Percentiles rank a stretch among this genome's conserved stretches.
phyloP scores from a whole-genome alignment of 306 rosid species.

The Trifolium subterraneum region DNA sequence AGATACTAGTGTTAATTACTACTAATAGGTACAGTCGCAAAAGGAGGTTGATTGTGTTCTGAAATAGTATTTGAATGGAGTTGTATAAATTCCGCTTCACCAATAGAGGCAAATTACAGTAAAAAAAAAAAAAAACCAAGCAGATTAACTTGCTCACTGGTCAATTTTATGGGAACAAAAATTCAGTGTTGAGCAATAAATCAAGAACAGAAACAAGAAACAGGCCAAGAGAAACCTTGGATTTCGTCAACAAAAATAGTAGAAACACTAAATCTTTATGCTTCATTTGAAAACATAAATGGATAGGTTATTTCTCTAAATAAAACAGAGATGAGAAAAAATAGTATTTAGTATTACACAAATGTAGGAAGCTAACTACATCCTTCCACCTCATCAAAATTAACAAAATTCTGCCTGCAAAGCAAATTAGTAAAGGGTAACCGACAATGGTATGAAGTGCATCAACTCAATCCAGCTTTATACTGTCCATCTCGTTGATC shows the following conservation, averaged over 20 bases:
- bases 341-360: slow-evolving; percentile 32
- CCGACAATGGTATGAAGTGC: not conserved
- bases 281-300: slow-evolving; percentile 36
- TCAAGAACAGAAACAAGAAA: not conserved
- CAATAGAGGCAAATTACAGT: not conserved
- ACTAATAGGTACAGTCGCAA: too few relatives aligned
- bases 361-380: slow-evolving; percentile 47
- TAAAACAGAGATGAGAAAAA: slow-evolving; percentile 29
- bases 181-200: not conserved
- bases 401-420: slow-evolving; percentile 35
- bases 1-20: too few relatives aligned
- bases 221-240: not conserved
- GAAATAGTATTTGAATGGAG: too few relatives aligned
- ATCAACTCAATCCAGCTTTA: slow-evolving; percentile 75
- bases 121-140: too few relatives aligned
- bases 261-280: slow-evolving; percentile 7
- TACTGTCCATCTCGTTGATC: slow-evolving; percentile 76
- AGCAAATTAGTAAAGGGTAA: slow-evolving; percentile 34
- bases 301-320: slow-evolving; percentile 25
- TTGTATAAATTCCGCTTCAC: too few relatives aligned
- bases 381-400: slow-evolving; percentile 38
- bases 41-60: too few relatives aligned
- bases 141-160: not conserved
- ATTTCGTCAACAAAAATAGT: not conserved
- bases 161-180: not conserved